phyloP scores from a whole-genome alignment of 2,329 filamentous ascomycete species.

The Hypocrella siamensis region DNA sequence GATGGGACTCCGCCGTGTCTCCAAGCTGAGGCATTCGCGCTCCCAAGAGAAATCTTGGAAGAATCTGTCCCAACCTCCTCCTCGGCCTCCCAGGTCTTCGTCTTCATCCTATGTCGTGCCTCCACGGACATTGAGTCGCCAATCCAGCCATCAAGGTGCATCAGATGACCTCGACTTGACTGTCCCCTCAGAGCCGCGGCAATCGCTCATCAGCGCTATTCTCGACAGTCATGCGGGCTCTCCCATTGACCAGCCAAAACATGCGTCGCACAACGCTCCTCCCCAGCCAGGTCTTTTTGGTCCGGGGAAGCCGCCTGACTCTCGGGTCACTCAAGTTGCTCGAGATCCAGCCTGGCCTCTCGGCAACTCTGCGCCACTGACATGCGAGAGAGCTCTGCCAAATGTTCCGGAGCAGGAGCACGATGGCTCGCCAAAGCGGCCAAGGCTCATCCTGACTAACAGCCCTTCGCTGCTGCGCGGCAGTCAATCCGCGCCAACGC shows the following conservation, averaged over 20 bases:
- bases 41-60: conserved; percentile 34
- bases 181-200: conserved; percentile 25
- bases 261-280: not conserved
- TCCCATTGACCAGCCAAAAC: not conserved
- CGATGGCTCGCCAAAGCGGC: conserved; percentile 18
- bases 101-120: conserved; percentile 30
- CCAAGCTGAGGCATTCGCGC: conserved; percentile 27
- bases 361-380: conserved; percentile 7
- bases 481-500: conserved; percentile 38
- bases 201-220: conserved; percentile 22
- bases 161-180: conserved; percentile 18
- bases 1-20: conserved; percentile 16
- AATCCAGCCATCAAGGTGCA: conserved; percentile 27
- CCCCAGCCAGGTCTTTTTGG: too few relatives aligned
- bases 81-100: conserved; percentile 25
- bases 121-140: conserved; percentile 39
- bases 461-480: conserved; percentile 35
- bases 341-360: conserved; percentile 28
- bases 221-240: not conserved
- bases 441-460: conserved; percentile 28
- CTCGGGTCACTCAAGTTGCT: conserved; percentile 23
- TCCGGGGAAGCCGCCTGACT: too few relatives aligned
- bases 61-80: conserved; percentile 32
- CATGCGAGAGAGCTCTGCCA: conserved; percentile 30
- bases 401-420: conserved; percentile 49